A percentile compares a stretch with the other conserved stretches of the same genome.
phyloP scores from a whole-genome alignment of 768 basidiomycete genomes.

The Aureoboletus auriporus region DNA sequence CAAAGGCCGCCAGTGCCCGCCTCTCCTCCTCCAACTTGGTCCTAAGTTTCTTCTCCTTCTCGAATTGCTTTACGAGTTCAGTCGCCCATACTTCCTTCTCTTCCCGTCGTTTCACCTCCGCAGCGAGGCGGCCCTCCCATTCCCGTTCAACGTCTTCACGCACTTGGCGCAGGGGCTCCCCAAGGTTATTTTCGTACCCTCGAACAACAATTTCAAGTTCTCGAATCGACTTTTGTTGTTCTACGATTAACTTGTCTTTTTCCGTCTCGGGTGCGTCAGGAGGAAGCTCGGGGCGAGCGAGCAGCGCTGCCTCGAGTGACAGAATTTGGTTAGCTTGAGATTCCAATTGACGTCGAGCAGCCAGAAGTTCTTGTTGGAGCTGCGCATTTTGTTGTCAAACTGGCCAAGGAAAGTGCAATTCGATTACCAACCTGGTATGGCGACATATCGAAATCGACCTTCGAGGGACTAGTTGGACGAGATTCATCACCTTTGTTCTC shows the following conservation, averaged over 20 bases:
- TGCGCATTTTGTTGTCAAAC: constrained; percentile 22
- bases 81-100: constrained; percentile 72
- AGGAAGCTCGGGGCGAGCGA: constrained; percentile 64
- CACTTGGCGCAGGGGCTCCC: constrained; percentile 61
- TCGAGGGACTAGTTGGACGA: constrained; percentile 76
- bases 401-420: not conserved
- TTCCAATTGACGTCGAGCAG: constrained; percentile 72
- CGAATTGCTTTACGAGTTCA: constrained; percentile 70
- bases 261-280: constrained; percentile 63
- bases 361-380: constrained; percentile 86
- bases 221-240: constrained; percentile 70
- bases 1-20: constrained; percentile 73
- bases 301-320: constrained; percentile 74
- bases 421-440: constrained; percentile 62
- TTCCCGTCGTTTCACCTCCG: constrained; percentile 54
- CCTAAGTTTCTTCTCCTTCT: constrained; percentile 74
- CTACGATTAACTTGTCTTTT: constrained; percentile 70
- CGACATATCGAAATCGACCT: constrained; percentile 87
- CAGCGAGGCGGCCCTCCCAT: constrained; percentile 58
- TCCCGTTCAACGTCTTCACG: constrained; percentile 74
- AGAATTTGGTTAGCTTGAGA: constrained; percentile 81
- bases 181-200: constrained; percentile 71
- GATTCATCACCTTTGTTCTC: constrained; percentile 66
- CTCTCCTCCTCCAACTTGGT: constrained; percentile 73
- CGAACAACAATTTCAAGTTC: constrained; percentile 72